Conservation (phyloP, 768 basidiomycete genomes). For the Phaffia tasmanica region DNA sequence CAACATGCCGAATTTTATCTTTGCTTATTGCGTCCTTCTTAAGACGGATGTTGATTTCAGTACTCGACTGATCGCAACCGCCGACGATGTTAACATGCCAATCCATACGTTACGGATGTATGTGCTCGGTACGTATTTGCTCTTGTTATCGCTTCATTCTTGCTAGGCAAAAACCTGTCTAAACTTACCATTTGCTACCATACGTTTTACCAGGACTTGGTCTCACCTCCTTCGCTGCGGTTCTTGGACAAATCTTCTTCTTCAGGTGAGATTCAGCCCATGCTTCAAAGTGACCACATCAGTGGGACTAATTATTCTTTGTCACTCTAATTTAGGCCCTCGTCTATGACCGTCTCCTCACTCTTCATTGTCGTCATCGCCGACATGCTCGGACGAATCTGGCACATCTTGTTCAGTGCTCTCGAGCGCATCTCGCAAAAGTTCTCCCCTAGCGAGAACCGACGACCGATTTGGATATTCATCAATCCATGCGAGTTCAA, state of each 20-base stretch:
- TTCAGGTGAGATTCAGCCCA: neutral
- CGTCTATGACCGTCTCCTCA: conserved; percentile 11
- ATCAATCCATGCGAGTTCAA: conserved; percentile 35
- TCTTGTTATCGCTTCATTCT: neutral
- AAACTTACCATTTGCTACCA: too few species aligned
- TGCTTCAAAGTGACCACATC: neutral
- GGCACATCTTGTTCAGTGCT: neutral
- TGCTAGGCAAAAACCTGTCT: neutral
- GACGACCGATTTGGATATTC: conserved; percentile 29
- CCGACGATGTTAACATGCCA: conserved; percentile 28
- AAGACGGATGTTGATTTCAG: conserved; percentile 3
- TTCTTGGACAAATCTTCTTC: conserved; percentile 27
- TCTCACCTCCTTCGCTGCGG: conserved; percentile 32
- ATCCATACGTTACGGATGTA: conserved; percentile 33
- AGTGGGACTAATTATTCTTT: neutral
- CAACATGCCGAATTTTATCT: neutral
- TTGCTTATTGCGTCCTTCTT: too few species aligned
- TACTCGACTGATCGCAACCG: conserved; percentile 3
- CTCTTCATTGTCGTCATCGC: conserved; percentile 36
- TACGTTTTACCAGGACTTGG: conserved; percentile 26
- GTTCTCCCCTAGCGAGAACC: conserved; percentile 11
- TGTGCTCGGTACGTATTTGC: conserved; percentile 25
- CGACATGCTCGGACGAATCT: conserved; percentile 30
- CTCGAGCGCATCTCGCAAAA: conserved; percentile 26
- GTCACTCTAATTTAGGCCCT: conserved; percentile 2